These are phyloP conservation scores for Hippophae gyantsensis DNA, from an alignment of 306 rosid species.

Conservation along the genomic window DNA sequence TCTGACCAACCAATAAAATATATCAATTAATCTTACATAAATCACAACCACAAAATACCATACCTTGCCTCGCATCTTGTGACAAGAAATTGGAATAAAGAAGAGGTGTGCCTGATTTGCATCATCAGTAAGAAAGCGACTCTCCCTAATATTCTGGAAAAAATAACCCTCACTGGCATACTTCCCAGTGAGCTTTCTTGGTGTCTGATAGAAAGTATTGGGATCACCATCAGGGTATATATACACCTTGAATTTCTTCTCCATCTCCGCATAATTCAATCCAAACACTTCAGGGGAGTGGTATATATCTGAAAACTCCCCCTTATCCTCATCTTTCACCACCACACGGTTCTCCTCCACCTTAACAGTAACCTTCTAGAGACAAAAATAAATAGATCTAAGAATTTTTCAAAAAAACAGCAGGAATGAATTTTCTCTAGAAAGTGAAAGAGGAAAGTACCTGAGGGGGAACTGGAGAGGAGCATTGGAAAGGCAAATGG, in stretches of 20 bases:
- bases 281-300: slow-evolving; percentile 69
- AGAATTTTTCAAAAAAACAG: too few species aligned
- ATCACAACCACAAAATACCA: background rate
- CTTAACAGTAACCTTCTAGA: slow-evolving; percentile 21
- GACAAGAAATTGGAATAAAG: slow-evolving; percentile 90
- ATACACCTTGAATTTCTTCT: slow-evolving; percentile 70
- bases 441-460: too few species aligned
- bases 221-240: slow-evolving; percentile 92
- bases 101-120: slow-evolving; percentile 81
- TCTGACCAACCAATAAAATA: background rate
- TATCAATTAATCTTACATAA: background rate
- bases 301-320: slow-evolving; percentile 36
- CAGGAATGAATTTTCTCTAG: too few species aligned
- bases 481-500: too few species aligned
- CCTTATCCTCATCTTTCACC: slow-evolving; percentile 7
- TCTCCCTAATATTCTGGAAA: slow-evolving; percentile 84
- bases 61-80: slow-evolving; percentile 99
- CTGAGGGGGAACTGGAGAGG: too few species aligned
- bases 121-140: slow-evolving; percentile 65
- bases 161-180: slow-evolving; percentile 90
- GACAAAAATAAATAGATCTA: background rate
- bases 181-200: slow-evolving; percentile 90
- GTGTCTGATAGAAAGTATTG: slow-evolving; percentile 84
- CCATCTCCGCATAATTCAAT: slow-evolving; percentile 70
- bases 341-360: slow-evolving; percentile 10